These are phyloP conservation scores for Narthecium ossifragum DNA, from an alignment of 106 monocot genomes.

Conservation along the genomic window DNA sequence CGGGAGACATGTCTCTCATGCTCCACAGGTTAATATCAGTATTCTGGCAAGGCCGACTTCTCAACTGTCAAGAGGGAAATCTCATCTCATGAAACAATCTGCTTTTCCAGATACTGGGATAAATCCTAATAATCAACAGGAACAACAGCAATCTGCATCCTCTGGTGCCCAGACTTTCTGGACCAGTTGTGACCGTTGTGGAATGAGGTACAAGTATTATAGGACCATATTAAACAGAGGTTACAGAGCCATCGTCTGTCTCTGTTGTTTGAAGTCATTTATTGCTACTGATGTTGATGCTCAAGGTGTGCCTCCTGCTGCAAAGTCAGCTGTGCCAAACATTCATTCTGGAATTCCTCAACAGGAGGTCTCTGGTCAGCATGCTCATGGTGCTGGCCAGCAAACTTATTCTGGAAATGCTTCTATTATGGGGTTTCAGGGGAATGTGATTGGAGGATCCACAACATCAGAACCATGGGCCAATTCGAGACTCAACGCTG, in stretches of 20 bases:
- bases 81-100: constrained; percentile 15
- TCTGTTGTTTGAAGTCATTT: constrained; percentile 45
- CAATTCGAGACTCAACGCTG: constrained; percentile 9
- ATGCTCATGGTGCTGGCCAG: constrained; percentile 17
- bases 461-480: not conserved
- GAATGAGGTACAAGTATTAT: constrained; percentile 39
- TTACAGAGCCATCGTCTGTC: constrained; percentile 56
- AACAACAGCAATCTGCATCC: constrained; percentile 9
- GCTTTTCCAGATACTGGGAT: not conserved
- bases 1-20: no score
- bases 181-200: constrained; percentile 53
- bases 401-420: constrained; percentile 8
- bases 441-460: constrained; percentile 10
- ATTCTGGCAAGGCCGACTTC: constrained; percentile 14
- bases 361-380: not conserved
- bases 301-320: constrained; percentile 7
- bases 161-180: constrained; percentile 33
- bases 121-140: constrained; percentile 10
- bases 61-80: constrained; percentile 16
- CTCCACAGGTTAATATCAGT: no score
- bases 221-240: constrained; percentile 26
- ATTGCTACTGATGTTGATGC: constrained; percentile 48
- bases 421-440: constrained; percentile 1
- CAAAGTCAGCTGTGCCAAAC: constrained; percentile 3
- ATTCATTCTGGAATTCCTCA: not conserved